Conservation (phyloP, 2,329 filamentous ascomycete genomes). For the Emmonsiellopsis sp. region DNA sequence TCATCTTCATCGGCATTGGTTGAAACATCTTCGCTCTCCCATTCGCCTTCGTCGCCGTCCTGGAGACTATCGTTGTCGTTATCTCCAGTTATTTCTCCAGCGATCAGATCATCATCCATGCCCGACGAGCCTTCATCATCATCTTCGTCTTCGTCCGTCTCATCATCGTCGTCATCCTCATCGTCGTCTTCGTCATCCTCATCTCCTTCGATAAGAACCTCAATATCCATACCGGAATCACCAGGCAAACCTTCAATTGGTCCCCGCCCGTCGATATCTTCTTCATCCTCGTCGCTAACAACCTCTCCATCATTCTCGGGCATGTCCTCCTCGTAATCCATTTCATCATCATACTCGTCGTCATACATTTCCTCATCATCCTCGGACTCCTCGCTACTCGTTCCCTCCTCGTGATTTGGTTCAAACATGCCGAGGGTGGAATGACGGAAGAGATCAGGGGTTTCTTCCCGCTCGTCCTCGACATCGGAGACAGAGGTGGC, state of each 20-base stretch:
- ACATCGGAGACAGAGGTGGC: slow-evolving; percentile 82
- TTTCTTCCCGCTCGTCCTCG: slow-evolving; percentile 82
- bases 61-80: slow-evolving; percentile 43
- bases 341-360: slow-evolving; percentile 77
- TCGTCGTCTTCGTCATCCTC: slow-evolving; percentile 53
- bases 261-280: slow-evolving; percentile 73
- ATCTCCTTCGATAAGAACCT: slow-evolving; percentile 75
- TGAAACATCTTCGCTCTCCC: slow-evolving; percentile 40
- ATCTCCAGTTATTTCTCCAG: slow-evolving; percentile 46
- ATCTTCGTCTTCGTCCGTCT: slow-evolving; percentile 47
- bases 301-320: slow-evolving; percentile 73
- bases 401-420: slow-evolving; percentile 68
- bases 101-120: slow-evolving; percentile 44
- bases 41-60: slow-evolving; percentile 39
- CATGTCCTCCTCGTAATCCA: slow-evolving; percentile 83
- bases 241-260: slow-evolving; percentile 55
- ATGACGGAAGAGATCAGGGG: slow-evolving; percentile 92
- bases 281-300: slow-evolving; percentile 79
- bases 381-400: slow-evolving; percentile 58
- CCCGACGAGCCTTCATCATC: slow-evolving; percentile 53
- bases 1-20: slow-evolving; percentile 36
- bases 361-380: slow-evolving; percentile 91
- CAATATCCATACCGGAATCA: slow-evolving; percentile 60
- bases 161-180: slow-evolving; percentile 51
- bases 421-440: slow-evolving; percentile 94